Evolutionary conservation across 23 red algal genomes (phyloP).

Genomic region (Gracilaria caudata): DNA sequence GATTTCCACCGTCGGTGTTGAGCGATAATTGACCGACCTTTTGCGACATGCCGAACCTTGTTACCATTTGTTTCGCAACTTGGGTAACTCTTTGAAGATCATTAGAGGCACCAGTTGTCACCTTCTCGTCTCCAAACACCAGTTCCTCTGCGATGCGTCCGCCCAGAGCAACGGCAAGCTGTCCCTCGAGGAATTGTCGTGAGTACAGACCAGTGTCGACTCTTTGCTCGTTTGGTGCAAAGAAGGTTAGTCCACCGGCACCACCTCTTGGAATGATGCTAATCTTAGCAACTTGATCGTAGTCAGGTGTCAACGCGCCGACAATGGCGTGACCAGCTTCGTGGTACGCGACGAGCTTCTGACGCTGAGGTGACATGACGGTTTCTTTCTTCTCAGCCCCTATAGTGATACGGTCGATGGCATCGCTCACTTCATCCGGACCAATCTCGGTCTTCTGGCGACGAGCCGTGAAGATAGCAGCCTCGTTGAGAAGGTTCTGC

Average conservation of each 20-base stretch:
- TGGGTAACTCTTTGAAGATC: constrained; percentile 95
- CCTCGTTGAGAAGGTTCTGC: constrained; percentile 97
- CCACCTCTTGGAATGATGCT: constrained; percentile 96
- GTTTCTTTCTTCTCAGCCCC: constrained; percentile 97
- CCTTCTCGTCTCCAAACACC: constrained; percentile 85
- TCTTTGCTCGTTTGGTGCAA: constrained; percentile 93
- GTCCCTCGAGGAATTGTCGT: constrained; percentile 91
- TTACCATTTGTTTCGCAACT: constrained; percentile 93
- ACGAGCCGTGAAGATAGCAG: constrained; percentile 96
- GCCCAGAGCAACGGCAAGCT: constrained; percentile 95
- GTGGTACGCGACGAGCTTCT: constrained; percentile 98
- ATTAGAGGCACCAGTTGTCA: constrained; percentile 95
- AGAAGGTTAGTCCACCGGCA: constrained; percentile 98
- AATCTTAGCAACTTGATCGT: constrained; percentile 98
- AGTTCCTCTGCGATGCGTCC: constrained; percentile 98
- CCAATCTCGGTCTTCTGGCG: constrained; percentile 90
- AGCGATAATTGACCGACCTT: constrained; percentile 89
- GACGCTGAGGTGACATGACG: constrained; percentile 82
- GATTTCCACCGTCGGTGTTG: constrained; percentile 72
- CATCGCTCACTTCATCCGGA: constrained; percentile 92
- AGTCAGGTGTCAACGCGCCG: constrained; percentile 92
- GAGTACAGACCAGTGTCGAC: constrained; percentile 96
- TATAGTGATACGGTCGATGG: constrained; percentile 90
- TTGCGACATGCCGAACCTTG: constrained; percentile 87
- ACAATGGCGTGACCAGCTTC: constrained; percentile 98